Evolutionary conservation across 345 rosid species (phyloP).

Genomic region (Draba incana): DNA sequence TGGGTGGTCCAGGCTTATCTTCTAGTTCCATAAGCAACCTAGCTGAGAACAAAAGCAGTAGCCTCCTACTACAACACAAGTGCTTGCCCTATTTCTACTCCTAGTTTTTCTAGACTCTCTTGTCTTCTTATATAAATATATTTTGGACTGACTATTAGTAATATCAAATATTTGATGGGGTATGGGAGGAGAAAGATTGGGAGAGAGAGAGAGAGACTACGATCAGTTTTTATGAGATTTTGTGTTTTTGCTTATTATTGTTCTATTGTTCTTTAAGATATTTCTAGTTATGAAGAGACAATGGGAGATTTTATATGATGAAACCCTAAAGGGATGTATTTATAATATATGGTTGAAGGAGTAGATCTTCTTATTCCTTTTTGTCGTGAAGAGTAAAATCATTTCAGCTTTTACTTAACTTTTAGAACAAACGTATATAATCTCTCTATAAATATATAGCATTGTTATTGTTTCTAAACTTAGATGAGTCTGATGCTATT

Average conservation of each 20-base stretch:
- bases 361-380: not conserved
- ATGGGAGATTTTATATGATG: slow-evolving; percentile 29
- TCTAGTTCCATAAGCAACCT: slow-evolving; percentile 42
- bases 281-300: slow-evolving; percentile 37
- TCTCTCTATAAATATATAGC: slow-evolving; percentile 15
- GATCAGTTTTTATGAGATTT: slow-evolving; percentile 37
- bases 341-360: slow-evolving; percentile 30
- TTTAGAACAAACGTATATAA: slow-evolving; percentile 15
- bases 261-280: slow-evolving; percentile 6
- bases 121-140: slow-evolving; percentile 42
- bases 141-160: slow-evolving; percentile 55
- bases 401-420: slow-evolving; percentile 25
- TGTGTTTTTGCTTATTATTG: slow-evolving; percentile 24
- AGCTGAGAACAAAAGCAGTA: slow-evolving; percentile 66
- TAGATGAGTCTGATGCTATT: slow-evolving; percentile 15
- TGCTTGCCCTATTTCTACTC: slow-evolving; percentile 56
- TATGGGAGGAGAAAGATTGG: slow-evolving; percentile 47
- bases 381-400: slow-evolving; percentile 27
- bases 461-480: slow-evolving; percentile 22
- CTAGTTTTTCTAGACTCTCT: slow-evolving; percentile 43
- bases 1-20: slow-evolving; percentile 34
- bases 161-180: slow-evolving; percentile 76
- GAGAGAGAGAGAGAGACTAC: slow-evolving; percentile 23
- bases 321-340: slow-evolving; percentile 31
- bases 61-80: slow-evolving; percentile 49